Conservation (phyloP, 495 filamentous ascomycete species). For the Sporormia fimetaria region DNA sequence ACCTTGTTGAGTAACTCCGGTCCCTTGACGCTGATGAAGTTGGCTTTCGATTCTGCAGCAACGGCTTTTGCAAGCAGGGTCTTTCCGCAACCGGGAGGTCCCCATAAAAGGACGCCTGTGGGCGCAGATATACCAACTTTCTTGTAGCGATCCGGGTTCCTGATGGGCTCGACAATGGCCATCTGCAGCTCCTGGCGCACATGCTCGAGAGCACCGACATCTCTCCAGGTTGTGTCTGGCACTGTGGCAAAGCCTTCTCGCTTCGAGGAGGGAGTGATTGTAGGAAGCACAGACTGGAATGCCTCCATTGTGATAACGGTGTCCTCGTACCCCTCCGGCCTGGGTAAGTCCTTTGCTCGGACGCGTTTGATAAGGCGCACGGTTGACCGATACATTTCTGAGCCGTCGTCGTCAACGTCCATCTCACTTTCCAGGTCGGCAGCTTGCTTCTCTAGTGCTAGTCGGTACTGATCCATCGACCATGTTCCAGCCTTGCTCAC, state of each 20-base stretch:
- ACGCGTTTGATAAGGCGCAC: slow-evolving; percentile 45
- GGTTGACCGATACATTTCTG: slow-evolving; percentile 29
- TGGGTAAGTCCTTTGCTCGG: slow-evolving; percentile 33
- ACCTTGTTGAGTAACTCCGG: slow-evolving; percentile 82
- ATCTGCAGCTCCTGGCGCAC: slow-evolving; percentile 74
- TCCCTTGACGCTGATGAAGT: slow-evolving; percentile 97
- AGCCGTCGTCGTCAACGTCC: slow-evolving; percentile 18
- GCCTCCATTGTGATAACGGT: slow-evolving; percentile 47
- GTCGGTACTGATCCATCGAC: slow-evolving; percentile 41
- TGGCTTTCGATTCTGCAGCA: slow-evolving; percentile 87
- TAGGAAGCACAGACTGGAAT: slow-evolving; percentile 65
- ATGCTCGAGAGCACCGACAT: slow-evolving; percentile 74
- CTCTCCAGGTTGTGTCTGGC: slow-evolving; percentile 89
- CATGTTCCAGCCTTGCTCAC: slow-evolving; percentile 49
- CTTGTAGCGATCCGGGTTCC: slow-evolving; percentile 65
- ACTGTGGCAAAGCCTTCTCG: slow-evolving; percentile 95
- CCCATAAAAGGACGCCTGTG: slow-evolving; percentile 89
- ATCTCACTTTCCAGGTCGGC: slow-evolving; percentile 23
- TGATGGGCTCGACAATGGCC: slow-evolving; percentile 89
- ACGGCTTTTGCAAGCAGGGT: slow-evolving; percentile 93
- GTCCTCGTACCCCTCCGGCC: slow-evolving; percentile 33
- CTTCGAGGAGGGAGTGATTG: slow-evolving; percentile 85
- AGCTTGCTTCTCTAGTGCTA: slow-evolving; percentile 30
- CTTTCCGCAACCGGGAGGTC: slow-evolving; percentile 93
- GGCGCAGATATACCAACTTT: slow-evolving; percentile 78